phyloP scores from a whole-genome alignment of 805 yeast genomes.

The Kluyveromyces starmeri region DNA sequence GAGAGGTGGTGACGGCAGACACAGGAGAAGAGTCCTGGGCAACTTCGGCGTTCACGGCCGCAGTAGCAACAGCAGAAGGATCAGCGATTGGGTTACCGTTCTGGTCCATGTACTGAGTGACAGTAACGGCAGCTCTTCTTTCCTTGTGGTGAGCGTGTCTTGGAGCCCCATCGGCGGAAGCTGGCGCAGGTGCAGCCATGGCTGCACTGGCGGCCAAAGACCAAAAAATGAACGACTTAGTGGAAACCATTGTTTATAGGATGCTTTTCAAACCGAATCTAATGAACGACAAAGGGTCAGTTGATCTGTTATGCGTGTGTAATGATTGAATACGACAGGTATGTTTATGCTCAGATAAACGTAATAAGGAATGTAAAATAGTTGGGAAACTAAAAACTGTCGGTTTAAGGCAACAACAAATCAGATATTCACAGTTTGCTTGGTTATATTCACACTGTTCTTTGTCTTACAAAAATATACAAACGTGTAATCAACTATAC shows the following conservation, averaged over 20 bases:
- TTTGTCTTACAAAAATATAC: no score
- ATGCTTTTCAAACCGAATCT: neutral
- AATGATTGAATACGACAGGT: no score
- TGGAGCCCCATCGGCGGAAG: conserved; percentile 24
- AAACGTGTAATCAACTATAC: no score
- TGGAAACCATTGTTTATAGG: conserved; percentile 1
- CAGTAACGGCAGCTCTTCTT: conserved; percentile 27
- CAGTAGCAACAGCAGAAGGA: conserved; percentile 7
- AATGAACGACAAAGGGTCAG: conserved; percentile 2
- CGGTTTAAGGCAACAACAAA: no score
- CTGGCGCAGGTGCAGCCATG: conserved; percentile 18
- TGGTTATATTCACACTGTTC: no score
- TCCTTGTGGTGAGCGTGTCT: conserved; percentile 18
- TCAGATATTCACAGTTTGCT: no score
- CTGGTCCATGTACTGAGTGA: conserved; percentile 27
- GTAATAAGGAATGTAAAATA: conserved; percentile 5
- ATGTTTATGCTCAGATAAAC: neutral
- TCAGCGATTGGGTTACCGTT: conserved; percentile 21
- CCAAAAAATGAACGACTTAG: neutral
- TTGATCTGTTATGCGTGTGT: no score
- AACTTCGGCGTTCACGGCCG: conserved; percentile 11
- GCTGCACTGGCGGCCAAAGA: conserved; percentile 5
- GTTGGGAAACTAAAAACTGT: conserved; percentile 4
- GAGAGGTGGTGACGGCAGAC: conserved; percentile 21
- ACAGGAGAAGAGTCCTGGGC: conserved; percentile 16